These are phyloP conservation scores for Phaeotremella fagi DNA, from an alignment of 768 basidiomycete genomes.

Conservation along the genomic window DNA sequence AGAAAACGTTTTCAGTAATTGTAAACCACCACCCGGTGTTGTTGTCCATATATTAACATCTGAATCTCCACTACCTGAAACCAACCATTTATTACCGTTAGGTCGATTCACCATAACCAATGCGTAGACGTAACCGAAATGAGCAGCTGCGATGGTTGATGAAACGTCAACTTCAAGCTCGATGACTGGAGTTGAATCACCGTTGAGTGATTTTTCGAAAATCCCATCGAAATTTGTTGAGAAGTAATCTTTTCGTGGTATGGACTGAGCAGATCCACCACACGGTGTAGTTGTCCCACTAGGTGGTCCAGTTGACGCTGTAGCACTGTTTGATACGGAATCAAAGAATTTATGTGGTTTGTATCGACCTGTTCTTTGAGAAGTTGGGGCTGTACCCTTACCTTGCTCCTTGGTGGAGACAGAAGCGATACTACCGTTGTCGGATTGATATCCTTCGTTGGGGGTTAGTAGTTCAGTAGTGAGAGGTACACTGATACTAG, in stretches of 20 bases:
- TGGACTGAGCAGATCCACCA: conserved; percentile 4
- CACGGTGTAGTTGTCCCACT: conserved; percentile 26
- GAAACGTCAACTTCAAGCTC: conserved; percentile 56
- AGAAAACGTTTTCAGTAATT: conserved; percentile 23
- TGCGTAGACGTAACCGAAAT: conserved; percentile 91
- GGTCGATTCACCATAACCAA: conserved; percentile 56
- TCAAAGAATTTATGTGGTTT: conserved; percentile 82
- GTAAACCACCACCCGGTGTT: conserved; percentile 33
- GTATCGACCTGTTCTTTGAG: conserved; percentile 37
- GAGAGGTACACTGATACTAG: conserved; percentile 26
- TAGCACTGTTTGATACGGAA: conserved; percentile 53
- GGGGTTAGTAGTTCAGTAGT: conserved; percentile 3
- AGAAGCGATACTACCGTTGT: neutral
- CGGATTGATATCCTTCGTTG: neutral
- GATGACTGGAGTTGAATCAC: conserved; percentile 4
- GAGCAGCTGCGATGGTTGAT: conserved; percentile 80
- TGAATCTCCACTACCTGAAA: conserved; percentile 88
- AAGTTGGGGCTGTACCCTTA: conserved; percentile 5
- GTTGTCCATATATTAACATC: conserved; percentile 59
- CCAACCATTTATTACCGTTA: conserved; percentile 53
- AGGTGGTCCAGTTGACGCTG: conserved; percentile 55
- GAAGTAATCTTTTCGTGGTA: conserved; percentile 9
- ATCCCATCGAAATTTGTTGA: conserved; percentile 6
- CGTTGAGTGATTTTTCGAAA: neutral
- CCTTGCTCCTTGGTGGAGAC: neutral